phyloP scores from a whole-genome alignment of 2,329 filamentous ascomycete species.

The Cladophialophora carrionii region DNA sequence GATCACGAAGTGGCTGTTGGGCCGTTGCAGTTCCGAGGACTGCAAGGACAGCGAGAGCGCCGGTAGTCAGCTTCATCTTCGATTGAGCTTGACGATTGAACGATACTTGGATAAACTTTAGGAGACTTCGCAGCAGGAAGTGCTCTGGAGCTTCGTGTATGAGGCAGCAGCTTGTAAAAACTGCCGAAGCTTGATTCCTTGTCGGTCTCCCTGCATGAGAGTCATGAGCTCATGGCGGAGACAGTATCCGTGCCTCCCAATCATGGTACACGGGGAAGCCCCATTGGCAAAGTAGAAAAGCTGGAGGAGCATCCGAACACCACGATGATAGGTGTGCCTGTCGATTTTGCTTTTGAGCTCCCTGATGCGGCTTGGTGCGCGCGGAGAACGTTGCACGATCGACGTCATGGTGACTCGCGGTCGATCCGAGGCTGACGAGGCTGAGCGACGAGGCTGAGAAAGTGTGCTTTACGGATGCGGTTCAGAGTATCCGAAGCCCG shows the following conservation, averaged over 20 bases:
- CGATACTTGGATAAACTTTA: background rate
- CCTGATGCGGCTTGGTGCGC: conserved; percentile 1
- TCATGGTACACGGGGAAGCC: background rate
- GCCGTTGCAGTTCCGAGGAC: background rate
- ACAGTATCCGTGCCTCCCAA: background rate
- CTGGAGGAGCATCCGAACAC: background rate
- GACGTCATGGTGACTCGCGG: conserved; percentile 9
- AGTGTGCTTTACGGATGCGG: background rate
- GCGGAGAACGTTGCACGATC: background rate
- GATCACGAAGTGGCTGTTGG: conserved; percentile 40
- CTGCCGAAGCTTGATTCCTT: background rate
- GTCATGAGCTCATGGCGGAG: conserved; percentile 18
- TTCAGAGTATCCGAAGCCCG: conserved; percentile 50
- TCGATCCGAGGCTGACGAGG: background rate
- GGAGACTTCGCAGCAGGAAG: background rate
- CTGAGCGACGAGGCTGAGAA: background rate
- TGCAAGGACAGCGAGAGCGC: background rate
- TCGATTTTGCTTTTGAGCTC: background rate
- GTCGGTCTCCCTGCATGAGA: background rate
- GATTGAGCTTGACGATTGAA: background rate
- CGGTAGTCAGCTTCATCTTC: conserved; percentile 2
- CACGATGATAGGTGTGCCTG: conserved; percentile 3
- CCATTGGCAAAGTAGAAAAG: background rate
- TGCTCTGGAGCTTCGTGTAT: background rate
- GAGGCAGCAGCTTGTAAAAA: background rate